Evolutionary conservation across 2,329 filamentous ascomycete species (phyloP), one percentile per base, ranked within the genome.

Genomic region (Zymoseptoria crescenta): DNA sequence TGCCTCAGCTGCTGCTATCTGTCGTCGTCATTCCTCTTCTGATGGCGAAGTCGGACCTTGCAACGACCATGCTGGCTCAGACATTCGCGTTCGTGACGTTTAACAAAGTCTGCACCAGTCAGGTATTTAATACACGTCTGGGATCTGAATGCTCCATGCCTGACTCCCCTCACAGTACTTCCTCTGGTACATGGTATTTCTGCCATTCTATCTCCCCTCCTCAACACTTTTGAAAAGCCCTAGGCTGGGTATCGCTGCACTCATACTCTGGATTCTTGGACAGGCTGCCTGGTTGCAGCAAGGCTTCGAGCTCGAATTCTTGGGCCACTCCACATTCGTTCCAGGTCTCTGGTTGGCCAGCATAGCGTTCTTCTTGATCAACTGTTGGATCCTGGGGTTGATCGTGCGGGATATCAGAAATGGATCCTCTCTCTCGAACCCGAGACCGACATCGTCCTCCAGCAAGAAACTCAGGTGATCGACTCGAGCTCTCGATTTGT

Each of bases 21-120:
- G 86, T 89, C 10, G 67, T 95, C 9, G 78, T 89, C 4, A 87
- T 97, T 50, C 88, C 90, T 0, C 71, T 96, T 1, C 80, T 81
- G 1, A 76, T 96, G 20, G 89, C 90, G 16, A 95, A 93, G 72
- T 88, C 85, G 67, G 87, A 94, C 68, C 81, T 99, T 0, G 81
- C 92, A 0, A 83, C 86, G 0, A 87, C 89, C 4, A 92, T 97
- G 89, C 83, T 97, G 62, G 91, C 90, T 3, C 94, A 99, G 75
- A 97, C 94, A 0, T 96, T 96, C 75, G 90, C 93, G 0, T 99
- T 99, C 74, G 94, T 97, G 3, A 87, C 91, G 0, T 97, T 97
- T 68, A 99, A 99, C 77, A 99, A 99, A 78, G 94, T 99, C 62
- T 97, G 93, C 81, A 99, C 94, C 2, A 96, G 91, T 70, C 93